Evolutionary conservation across 1,139 yeast species (phyloP), one percentile per base, ranked within the genome.

Genomic region (Yarrowia galli): DNA sequence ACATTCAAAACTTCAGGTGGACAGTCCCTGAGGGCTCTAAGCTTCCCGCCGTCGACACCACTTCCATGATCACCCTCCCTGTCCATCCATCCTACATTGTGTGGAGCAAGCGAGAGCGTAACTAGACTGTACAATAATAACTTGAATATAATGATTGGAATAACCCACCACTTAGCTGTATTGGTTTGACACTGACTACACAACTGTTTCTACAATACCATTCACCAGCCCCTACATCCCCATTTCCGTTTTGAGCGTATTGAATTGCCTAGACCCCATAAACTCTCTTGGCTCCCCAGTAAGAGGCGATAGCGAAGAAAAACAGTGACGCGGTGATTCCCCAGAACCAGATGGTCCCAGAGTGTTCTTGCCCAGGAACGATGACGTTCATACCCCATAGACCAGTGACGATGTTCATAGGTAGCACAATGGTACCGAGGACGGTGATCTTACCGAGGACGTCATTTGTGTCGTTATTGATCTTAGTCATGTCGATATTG

Each of bases 341-440:
- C 75, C 87, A 89, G 78, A 95, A 95, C 99, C 99, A 95, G 6
- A 81, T 77, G 72, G 93, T 80, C 0, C 91, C 89, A 64, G 82
- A 81, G 18, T 74, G 72, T 36, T 85, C 89, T 76, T 93, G 98
- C 0, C 99, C 99, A 0, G 99, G 99, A 45, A 95, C 98, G 13
- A 91, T 73, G 72, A 96, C 97, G 80, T 95, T 95, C 99, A 95
- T 95, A 70, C 99, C 99, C 98, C 98, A 95, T 67, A 95, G 81
- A 36, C 99, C 99, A 0, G 99, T 95, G 28, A 95, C 89, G 68
- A 95, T 91, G 76, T 95, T 95, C 84, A 95, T 86, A 3, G 99
- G 99, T 70, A 95, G 81, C 10, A 95, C 97, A 70, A 95, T 91
- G 0, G 98, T 92, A 83, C 99, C 99, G 71, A 95, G 80, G 53